Conservation (phyloP, 352 stramenopile species). For the Globisporangium paddicum region DNA sequence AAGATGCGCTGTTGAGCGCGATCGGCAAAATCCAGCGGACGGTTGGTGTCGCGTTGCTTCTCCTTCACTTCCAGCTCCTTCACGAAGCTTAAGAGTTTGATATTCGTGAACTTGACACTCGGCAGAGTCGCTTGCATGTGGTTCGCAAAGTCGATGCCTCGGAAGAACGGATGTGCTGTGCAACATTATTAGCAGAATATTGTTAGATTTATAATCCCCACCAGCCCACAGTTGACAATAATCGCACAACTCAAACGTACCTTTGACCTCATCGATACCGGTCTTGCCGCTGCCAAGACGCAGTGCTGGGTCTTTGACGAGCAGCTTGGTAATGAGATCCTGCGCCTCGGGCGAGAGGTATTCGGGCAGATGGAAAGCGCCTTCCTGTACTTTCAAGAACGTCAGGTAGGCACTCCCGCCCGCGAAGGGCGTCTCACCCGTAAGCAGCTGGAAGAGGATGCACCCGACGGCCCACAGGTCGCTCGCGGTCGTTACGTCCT, state of each 20-base stretch:
- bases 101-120: slow-evolving; percentile 32
- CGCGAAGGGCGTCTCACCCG: slow-evolving; percentile 75
- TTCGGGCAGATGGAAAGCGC: slow-evolving; percentile 44
- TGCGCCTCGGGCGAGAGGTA: slow-evolving; percentile 60
- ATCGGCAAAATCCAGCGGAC: slow-evolving; percentile 28
- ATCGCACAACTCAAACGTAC: too few species aligned
- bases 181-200: too few species aligned
- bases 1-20: slow-evolving; percentile 35
- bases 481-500: slow-evolving; percentile 46
- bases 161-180: slow-evolving; percentile 74
- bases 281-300: slow-evolving; percentile 26
- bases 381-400: slow-evolving; percentile 69
- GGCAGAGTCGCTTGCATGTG: slow-evolving; percentile 47
- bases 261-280: slow-evolving; percentile 56
- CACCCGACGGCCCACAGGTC: slow-evolving; percentile 81
- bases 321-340: slow-evolving; percentile 54
- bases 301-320: slow-evolving; percentile 36
- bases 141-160: slow-evolving; percentile 52
- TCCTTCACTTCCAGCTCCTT: slow-evolving; percentile 36
- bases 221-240: too few species aligned
- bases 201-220: too few species aligned
- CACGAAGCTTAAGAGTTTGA: slow-evolving; percentile 39
- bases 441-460: slow-evolving; percentile 73
- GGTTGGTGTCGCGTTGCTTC: slow-evolving; percentile 17
- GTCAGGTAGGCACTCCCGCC: slow-evolving; percentile 77